These are phyloP conservation scores for Lathyrus aphaca DNA, from an alignment of 306 rosid species.

Conservation along the genomic window DNA sequence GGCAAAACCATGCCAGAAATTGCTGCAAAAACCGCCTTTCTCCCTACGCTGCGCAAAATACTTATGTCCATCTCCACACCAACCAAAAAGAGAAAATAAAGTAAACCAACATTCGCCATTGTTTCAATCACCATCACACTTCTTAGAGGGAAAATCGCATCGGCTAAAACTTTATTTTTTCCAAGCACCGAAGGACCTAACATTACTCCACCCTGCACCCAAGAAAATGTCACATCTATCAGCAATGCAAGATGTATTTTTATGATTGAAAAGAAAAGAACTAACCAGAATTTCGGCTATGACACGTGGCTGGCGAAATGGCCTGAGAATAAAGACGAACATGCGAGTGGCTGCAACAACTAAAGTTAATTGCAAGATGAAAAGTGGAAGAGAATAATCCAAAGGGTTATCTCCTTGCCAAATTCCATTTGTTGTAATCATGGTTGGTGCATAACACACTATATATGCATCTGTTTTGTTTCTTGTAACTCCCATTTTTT, in stretches of 20 bases:
- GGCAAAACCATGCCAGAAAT: conserved; percentile 75
- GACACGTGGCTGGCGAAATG: conserved; percentile 93
- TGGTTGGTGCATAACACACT: conserved; percentile 81
- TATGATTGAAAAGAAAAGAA: conserved; percentile 15
- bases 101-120: conserved; percentile 89
- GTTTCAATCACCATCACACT: conserved; percentile 87
- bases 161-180: conserved; percentile 48
- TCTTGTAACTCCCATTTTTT: conserved; percentile 31
- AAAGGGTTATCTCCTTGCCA: conserved; percentile 98
- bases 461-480: conserved; percentile 44
- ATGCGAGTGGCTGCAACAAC: conserved; percentile 69
- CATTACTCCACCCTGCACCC: conserved; percentile 73
- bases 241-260: not conserved
- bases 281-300: conserved; percentile 84
- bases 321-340: conserved; percentile 73
- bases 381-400: conserved; percentile 91
- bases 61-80: conserved; percentile 82
- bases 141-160: conserved; percentile 67
- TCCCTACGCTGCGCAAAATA: conserved; percentile 58
- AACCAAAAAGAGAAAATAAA: conserved; percentile 77
- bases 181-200: conserved; percentile 90
- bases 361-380: conserved; percentile 76
- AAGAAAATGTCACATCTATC: not conserved
- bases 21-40: conserved; percentile 59
- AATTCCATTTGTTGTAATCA: conserved; percentile 91